Conservation (phyloP, 768 basidiomycete genomes). For the Trametes maxima region DNA sequence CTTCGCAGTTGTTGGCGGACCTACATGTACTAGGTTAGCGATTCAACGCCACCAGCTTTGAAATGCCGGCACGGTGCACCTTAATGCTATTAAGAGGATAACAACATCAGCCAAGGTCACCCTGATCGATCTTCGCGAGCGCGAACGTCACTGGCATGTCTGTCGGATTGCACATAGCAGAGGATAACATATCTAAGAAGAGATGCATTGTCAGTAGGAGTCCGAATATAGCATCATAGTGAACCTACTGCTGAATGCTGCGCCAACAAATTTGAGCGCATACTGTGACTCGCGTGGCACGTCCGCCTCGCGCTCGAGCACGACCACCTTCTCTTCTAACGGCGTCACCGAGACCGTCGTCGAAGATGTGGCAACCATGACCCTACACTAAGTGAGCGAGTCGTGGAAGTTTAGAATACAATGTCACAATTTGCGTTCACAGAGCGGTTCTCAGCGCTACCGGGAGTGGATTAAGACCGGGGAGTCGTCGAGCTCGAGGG, state of each 20-base stretch:
- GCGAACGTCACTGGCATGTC: slow-evolving; percentile 33
- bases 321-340: slow-evolving; percentile 29
- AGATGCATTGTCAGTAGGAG: neutral
- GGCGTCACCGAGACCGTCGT: slow-evolving; percentile 22
- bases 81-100: slow-evolving; percentile 27
- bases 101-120: neutral
- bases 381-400: neutral
- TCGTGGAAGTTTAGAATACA: neutral
- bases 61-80: slow-evolving; percentile 11
- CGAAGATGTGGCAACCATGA: neutral
- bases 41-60: neutral
- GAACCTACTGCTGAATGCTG: slow-evolving; percentile 34
- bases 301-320: slow-evolving; percentile 16
- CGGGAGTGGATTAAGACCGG: too few relatives aligned
- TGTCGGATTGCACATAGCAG: slow-evolving; percentile 38
- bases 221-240: neutral
- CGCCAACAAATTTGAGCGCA: slow-evolving; percentile 34
- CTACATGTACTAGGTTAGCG: slow-evolving; percentile 15
- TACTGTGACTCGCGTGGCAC: slow-evolving; percentile 26
- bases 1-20: slow-evolving; percentile 39
- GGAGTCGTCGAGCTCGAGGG: too few relatives aligned
- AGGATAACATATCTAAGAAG: slow-evolving; percentile 37
- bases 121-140: neutral
- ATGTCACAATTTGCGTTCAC: neutral
- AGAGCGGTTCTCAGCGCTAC: neutral